Evolutionary conservation across 2,329 filamentous ascomycete species (phyloP).

Genomic region (Xylariaceae sp.): DNA sequence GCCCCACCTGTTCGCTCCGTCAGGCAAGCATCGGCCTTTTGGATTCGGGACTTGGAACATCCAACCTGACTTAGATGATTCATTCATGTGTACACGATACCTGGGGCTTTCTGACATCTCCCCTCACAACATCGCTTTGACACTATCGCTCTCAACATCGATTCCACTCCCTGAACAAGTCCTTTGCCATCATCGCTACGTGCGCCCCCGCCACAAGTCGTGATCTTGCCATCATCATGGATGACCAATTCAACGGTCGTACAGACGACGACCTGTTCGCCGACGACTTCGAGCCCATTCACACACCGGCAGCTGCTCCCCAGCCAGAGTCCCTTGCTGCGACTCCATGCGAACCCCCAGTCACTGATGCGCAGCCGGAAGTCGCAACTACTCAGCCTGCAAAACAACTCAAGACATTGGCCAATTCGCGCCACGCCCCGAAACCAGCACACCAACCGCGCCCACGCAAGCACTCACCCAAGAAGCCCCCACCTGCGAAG

Average conservation of each 20-base stretch:
- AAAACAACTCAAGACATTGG: conserved; percentile 20
- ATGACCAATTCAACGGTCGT: conserved; percentile 59
- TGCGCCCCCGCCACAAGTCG: too few species aligned
- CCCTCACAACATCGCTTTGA: too few species aligned
- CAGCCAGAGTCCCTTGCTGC: neutral
- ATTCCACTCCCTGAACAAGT: too few species aligned
- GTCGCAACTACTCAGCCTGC: conserved; percentile 14
- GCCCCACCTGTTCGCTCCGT: too few species aligned
- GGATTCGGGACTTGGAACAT: too few species aligned
- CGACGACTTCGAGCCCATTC: conserved; percentile 59
- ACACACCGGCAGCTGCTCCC: conserved; percentile 10
- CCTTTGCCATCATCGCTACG: too few species aligned
- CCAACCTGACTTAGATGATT: too few species aligned
- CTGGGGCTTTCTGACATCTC: too few species aligned
- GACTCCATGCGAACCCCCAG: conserved; percentile 8
- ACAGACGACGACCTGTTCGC: conserved; percentile 63
- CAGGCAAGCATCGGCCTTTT: too few species aligned
- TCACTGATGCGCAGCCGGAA: conserved; percentile 11
- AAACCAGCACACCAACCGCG: conserved; percentile 23
- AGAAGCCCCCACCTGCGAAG: conserved; percentile 9
- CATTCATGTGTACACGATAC: too few species aligned
- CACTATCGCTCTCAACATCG: too few species aligned
- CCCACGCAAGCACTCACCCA: conserved; percentile 24
- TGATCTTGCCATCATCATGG: conserved; percentile 39
- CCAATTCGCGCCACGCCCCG: conserved; percentile 34